A percentile compares a stretch with the other conserved stretches of the same genome.
phyloP scores from a whole-genome alignment of 176 grass and related monocot species.

The Saccharum spontaneum region DNA sequence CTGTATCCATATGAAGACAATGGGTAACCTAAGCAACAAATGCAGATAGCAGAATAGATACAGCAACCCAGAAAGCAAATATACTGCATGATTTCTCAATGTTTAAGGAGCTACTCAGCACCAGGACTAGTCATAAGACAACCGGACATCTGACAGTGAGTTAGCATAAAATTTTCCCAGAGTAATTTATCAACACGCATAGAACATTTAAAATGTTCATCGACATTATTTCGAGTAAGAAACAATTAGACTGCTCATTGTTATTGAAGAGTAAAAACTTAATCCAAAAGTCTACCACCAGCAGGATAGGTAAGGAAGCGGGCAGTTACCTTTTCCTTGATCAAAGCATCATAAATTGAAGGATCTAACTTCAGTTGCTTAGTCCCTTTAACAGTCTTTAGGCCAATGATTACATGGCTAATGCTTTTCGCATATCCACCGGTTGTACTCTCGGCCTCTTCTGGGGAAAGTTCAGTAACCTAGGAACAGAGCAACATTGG shows the following conservation, averaged over 20 bases:
- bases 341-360: constrained; percentile 96
- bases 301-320: background rate
- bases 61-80: constrained; percentile 17
- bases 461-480: constrained; percentile 93
- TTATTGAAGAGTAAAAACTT: constrained; percentile 8
- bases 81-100: background rate
- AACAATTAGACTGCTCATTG: background rate
- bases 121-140: background rate
- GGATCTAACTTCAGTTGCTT: constrained; percentile 96
- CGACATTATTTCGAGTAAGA: background rate
- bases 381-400: constrained; percentile 98
- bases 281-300: background rate
- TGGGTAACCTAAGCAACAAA: constrained; percentile 14
- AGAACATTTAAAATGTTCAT: background rate
- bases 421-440: constrained; percentile 90
- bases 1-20: constrained; percentile 40
- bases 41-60: constrained; percentile 17
- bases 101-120: background rate
- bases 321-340: constrained; percentile 89
- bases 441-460: constrained; percentile 74
- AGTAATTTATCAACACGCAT: background rate
- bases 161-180: background rate
- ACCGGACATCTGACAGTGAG: background rate
- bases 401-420: constrained; percentile 86
- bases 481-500: constrained; percentile 32